Evolutionary conservation across 495 filamentous ascomycete genomes (phyloP).

Genomic region (Thermothielavioides terrestris): DNA sequence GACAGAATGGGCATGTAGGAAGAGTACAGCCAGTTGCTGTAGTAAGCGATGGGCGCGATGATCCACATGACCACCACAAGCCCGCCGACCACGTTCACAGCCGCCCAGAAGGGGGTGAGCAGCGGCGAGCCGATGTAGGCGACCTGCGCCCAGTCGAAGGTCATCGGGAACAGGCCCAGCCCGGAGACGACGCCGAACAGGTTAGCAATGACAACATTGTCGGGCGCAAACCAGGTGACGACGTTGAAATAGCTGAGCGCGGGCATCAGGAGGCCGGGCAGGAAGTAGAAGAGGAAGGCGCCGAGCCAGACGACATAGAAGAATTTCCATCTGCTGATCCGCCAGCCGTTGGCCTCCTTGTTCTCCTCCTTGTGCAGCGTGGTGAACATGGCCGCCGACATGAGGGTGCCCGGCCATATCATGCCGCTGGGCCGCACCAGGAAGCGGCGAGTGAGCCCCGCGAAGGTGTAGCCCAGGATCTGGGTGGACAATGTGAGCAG

Average conservation of each 20-base stretch:
- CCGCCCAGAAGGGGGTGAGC: slow-evolving; percentile 85
- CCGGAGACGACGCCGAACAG: slow-evolving; percentile 80
- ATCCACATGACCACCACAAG: slow-evolving; percentile 86
- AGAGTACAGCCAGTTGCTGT: slow-evolving; percentile 65
- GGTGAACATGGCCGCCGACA: slow-evolving; percentile 78
- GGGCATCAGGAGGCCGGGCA: slow-evolving; percentile 77
- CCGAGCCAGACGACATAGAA: slow-evolving; percentile 63
- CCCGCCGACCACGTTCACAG: slow-evolving; percentile 77
- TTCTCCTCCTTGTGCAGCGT: slow-evolving; percentile 82
- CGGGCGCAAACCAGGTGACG: slow-evolving; percentile 81
- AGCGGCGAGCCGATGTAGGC: slow-evolving; percentile 85
- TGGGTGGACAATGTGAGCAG: slow-evolving; percentile 77
- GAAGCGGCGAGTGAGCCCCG: slow-evolving; percentile 66
- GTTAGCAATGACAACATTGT: slow-evolving; percentile 69
- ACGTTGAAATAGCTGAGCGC: slow-evolving; percentile 86
- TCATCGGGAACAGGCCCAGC: slow-evolving; percentile 75
- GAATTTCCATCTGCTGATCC: slow-evolving; percentile 70
- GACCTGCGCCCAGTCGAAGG: slow-evolving; percentile 91
- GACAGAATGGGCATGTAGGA: slow-evolving; percentile 76
- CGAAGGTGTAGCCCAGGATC: slow-evolving; percentile 76
- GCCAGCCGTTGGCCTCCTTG: slow-evolving; percentile 73
- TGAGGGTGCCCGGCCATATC: slow-evolving; percentile 86
- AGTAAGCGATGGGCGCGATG: slow-evolving; percentile 73
- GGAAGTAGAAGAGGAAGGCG: slow-evolving; percentile 70
- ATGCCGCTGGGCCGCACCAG: slow-evolving; percentile 79